Evolutionary conservation across 495 filamentous ascomycete genomes (phyloP), one percentile per base, ranked within the genome.

Genomic region (Letharia columbiana): DNA sequence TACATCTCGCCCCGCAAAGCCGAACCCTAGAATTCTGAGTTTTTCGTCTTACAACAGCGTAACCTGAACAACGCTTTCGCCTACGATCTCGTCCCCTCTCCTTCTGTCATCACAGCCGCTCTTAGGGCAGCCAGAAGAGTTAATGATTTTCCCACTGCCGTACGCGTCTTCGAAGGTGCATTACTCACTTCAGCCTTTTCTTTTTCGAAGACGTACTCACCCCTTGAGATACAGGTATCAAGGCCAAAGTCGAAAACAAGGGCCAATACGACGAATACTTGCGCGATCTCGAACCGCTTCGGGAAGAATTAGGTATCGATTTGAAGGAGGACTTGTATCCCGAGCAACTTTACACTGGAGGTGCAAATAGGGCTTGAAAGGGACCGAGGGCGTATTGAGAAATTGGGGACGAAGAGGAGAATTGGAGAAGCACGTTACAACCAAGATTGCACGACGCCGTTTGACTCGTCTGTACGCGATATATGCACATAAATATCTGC

Each of bases 1-100:
- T 60, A 50, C 20, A 39, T 18, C 54, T 60, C 20, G 61, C 37
- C 37, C 33, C 35, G 31, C 45, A 39, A 65, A n/a, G 33, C 20
- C 37, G 33, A 17, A n/a, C 8, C 28, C 52, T 4, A 50, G 35
- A 50, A 11, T 5, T 37, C 60, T 49, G 49, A 62, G 44, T 4
- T 42, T 10, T 12, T 28, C 39, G 57, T 50, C 33, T 47, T 60
- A 45, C 49, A 50, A 67, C 73, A 98, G 92, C 92, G 94, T 75
- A 99, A 99, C 80, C 84, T 99, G 71, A 99, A 99, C 88, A 99
- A 99, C 81, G 92, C 90, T 77, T 99, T 99, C 81, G 94, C 94
- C 77, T 99, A 99, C 87, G 94, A 99, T 85, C 87, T 99, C 74
- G 94, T 99, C 69, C 94, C 94, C 71, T 92, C 93, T 62, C 86